phyloP scores from a whole-genome alignment of 164 flowering plant genomes.

The Vitis amurensis region DNA sequence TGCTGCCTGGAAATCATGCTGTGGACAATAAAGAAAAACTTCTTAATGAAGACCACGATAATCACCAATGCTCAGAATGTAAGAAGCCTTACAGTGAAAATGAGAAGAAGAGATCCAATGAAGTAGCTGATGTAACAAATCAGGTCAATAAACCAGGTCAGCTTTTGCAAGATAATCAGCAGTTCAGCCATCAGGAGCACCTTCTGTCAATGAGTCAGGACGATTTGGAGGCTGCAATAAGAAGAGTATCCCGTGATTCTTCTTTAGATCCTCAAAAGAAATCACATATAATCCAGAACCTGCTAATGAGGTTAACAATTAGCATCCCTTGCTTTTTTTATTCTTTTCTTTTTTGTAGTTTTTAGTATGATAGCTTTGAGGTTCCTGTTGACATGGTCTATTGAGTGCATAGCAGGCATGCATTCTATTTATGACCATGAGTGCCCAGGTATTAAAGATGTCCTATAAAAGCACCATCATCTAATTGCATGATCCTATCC shows the following conservation, averaged over 20 bases:
- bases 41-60: conserved; percentile 18
- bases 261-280: conserved; percentile 57
- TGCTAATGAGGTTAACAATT: conserved; percentile 59
- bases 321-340: neutral
- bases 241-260: conserved; percentile 62
- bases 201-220: conserved; percentile 52
- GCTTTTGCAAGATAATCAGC: conserved; percentile 15
- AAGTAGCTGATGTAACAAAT: conserved; percentile 12
- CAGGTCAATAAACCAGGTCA: conserved; percentile 23
- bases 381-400: neutral
- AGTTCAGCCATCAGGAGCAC: conserved; percentile 34
- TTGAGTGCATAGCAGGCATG: neutral
- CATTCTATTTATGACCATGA: neutral
- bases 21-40: conserved; percentile 19
- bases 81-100: conserved; percentile 8
- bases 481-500: neutral
- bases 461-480: neutral
- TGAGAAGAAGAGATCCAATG: conserved; percentile 29
- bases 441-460: neutral
- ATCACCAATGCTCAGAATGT: conserved; percentile 23
- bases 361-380: neutral
- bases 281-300: conserved; percentile 61
- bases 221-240: conserved; percentile 61
- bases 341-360: neutral
- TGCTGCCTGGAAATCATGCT: conserved; percentile 13